Percentiles rank a stretch among this genome's conserved stretches.
Evolutionary conservation across 2,329 filamentous ascomycete genomes (phyloP).

Genomic region (Sarocladium oryzae): DNA sequence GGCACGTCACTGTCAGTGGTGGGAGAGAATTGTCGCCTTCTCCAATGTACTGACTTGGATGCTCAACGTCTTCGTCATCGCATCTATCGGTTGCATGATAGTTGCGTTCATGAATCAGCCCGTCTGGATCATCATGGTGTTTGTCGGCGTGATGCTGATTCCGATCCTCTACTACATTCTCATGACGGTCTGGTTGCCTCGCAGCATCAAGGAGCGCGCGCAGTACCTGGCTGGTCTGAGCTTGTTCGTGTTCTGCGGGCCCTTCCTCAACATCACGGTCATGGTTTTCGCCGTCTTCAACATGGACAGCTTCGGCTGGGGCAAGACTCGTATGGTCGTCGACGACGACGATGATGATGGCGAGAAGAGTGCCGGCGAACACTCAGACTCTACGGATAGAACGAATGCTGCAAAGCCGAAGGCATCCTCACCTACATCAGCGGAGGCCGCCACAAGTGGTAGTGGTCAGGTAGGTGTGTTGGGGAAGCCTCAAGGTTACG

Average conservation of each 20-base stretch:
- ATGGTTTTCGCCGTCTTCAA: slow-evolving; percentile 20
- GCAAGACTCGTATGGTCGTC: slow-evolving; percentile 18
- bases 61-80: slow-evolving; percentile 20
- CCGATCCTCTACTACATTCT: slow-evolving; percentile 18
- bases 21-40: slow-evolving; percentile 18
- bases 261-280: slow-evolving; percentile 19
- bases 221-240: slow-evolving; percentile 17
- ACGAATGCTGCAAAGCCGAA: background rate
- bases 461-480: background rate
- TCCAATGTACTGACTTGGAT: slow-evolving; percentile 19
- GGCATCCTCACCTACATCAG: background rate
- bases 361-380: background rate
- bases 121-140: slow-evolving; percentile 19
- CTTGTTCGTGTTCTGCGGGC: slow-evolving; percentile 18
- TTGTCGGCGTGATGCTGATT: slow-evolving; percentile 20
- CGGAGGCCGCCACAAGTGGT: background rate
- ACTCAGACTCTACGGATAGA: background rate
- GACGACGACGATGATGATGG: slow-evolving; percentile 10
- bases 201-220: slow-evolving; percentile 16
- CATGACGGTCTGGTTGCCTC: slow-evolving; percentile 19
- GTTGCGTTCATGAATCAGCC: slow-evolving; percentile 21
- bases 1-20: slow-evolving; percentile 18
- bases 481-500: background rate
- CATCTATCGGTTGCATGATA: slow-evolving; percentile 21
- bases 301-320: slow-evolving; percentile 22